These are phyloP conservation scores for Venturiaceae sp. DNA, from an alignment of 2,329 filamentous ascomycete species.

Conservation along the genomic window DNA sequence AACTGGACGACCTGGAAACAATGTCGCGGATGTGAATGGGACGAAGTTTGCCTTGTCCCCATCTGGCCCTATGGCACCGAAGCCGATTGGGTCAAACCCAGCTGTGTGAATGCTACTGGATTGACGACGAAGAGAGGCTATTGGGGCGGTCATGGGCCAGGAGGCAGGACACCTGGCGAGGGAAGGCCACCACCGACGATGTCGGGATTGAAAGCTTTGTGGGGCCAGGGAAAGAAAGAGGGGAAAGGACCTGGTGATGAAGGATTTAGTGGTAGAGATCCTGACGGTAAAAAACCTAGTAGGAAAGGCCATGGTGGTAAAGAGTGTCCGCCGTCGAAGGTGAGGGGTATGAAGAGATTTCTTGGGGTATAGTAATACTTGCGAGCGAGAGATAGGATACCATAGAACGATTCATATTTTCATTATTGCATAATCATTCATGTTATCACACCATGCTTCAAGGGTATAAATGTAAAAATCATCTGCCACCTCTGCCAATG, in stretches of 20 bases:
- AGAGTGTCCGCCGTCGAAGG: no score
- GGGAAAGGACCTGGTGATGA: no score
- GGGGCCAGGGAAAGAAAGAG: not conserved
- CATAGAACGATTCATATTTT: no score
- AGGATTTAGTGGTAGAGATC: no score
- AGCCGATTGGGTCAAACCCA: constrained; percentile 44
- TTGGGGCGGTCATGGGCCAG: not conserved
- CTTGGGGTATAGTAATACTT: no score
- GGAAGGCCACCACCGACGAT: not conserved
- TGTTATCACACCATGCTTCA: not conserved
- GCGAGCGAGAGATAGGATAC: no score
- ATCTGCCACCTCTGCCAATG: not conserved
- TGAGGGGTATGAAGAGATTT: no score
- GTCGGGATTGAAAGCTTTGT: not conserved
- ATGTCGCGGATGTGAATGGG: constrained; percentile 41
- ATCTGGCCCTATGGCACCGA: constrained; percentile 52
- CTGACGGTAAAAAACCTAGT: no score
- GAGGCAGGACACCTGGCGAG: not conserved
- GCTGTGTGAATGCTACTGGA: constrained; percentile 21
- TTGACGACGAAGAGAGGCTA: not conserved
- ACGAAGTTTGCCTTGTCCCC: constrained; percentile 51
- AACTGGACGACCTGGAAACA: constrained; percentile 53
- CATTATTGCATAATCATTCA: not conserved
- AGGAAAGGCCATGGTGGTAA: no score
- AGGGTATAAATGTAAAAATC: not conserved